A percentile compares a stretch with the other conserved stretches of the same genome.
phyloP scores from a whole-genome alignment of 1,284 basidiomycete genomes.

The Trametes versicolor region DNA sequence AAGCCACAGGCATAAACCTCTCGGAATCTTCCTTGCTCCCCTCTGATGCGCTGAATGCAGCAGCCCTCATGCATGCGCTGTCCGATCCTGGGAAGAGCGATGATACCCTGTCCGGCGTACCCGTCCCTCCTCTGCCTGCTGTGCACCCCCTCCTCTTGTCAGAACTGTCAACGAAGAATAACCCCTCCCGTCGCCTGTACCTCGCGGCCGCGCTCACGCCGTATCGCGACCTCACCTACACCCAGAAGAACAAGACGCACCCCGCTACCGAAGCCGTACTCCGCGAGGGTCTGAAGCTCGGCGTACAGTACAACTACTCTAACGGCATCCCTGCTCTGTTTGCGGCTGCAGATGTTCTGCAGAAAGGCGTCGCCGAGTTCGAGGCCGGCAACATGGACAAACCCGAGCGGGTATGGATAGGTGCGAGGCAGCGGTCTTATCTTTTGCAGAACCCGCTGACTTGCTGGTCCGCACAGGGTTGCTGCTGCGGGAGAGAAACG shows the following conservation, averaged over 20 bases:
- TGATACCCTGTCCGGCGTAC: slow-evolving; percentile 24
- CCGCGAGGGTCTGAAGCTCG: slow-evolving; percentile 86
- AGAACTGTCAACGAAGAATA: slow-evolving; percentile 48
- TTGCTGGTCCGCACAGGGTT: slow-evolving; percentile 56
- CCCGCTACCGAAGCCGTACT: slow-evolving; percentile 77
- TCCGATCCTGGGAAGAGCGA: slow-evolving; percentile 43
- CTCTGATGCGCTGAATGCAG: slow-evolving; percentile 61
- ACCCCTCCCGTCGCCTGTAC: slow-evolving; percentile 71
- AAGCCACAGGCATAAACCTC: slow-evolving; percentile 54
- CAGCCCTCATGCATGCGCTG: slow-evolving; percentile 66
- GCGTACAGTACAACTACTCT: slow-evolving; percentile 80
- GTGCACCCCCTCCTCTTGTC: slow-evolving; percentile 61
- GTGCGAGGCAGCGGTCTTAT: slow-evolving; percentile 48
- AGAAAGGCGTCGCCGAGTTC: slow-evolving; percentile 48
- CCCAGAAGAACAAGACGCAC: slow-evolving; percentile 69
- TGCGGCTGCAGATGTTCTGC: slow-evolving; percentile 60
- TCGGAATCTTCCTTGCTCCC: slow-evolving; percentile 52
- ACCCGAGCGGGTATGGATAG: slow-evolving; percentile 66
- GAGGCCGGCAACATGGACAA: slow-evolving; percentile 31
- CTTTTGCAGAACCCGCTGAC: slow-evolving; percentile 1
- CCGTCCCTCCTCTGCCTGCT: slow-evolving; percentile 45
- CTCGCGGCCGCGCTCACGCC: slow-evolving; percentile 78
- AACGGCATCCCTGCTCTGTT: slow-evolving; percentile 81
- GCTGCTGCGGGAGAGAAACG: slow-evolving; percentile 68
- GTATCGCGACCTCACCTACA: slow-evolving; percentile 66